A percentile compares a stretch with the other conserved stretches of the same genome.
Evolutionary conservation across 2,329 filamentous ascomycete species (phyloP).

Genomic region (Aspergillus sp.): DNA sequence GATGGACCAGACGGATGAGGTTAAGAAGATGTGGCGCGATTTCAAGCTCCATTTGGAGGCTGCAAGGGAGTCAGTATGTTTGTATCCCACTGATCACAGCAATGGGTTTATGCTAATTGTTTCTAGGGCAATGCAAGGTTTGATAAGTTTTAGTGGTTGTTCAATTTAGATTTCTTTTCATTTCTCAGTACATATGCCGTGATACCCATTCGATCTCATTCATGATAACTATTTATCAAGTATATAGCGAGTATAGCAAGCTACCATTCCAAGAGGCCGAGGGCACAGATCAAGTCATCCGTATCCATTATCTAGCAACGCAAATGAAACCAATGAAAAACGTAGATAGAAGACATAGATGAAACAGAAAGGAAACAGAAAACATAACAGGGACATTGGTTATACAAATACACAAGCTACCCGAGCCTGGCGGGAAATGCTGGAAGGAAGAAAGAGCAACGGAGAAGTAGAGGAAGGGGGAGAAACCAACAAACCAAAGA

Average conservation of each 20-base stretch:
- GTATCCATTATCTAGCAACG: conserved; percentile 25
- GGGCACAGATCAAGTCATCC: conserved; percentile 7
- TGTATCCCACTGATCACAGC: too few species aligned
- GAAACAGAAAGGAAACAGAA: conserved; percentile 8
- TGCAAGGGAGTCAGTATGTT: conserved; percentile 47
- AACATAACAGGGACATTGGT: conserved; percentile 19
- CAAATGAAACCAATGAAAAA: conserved; percentile 8
- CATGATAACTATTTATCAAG: neutral
- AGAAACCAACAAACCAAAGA: conserved; percentile 8
- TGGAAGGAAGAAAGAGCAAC: conserved; percentile 11
- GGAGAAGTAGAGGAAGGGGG: neutral
- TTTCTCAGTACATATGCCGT: neutral
- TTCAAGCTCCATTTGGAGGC: conserved; percentile 58
- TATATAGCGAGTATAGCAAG: too few species aligned
- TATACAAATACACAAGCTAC: conserved; percentile 33
- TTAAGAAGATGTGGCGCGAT: conserved; percentile 56
- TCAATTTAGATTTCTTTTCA: neutral
- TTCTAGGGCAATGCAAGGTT: neutral
- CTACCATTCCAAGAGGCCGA: too few species aligned
- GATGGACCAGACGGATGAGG: conserved; percentile 55
- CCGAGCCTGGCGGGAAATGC: conserved; percentile 18
- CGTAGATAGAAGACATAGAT: conserved; percentile 1
- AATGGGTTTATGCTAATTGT: neutral
- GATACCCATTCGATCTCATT: conserved; percentile 1
- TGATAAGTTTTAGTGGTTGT: neutral